Evolutionary conservation across 768 basidiomycete species (phyloP), one percentile per base, ranked within the genome.

Genomic region (Hypsizygus marmoreus): DNA sequence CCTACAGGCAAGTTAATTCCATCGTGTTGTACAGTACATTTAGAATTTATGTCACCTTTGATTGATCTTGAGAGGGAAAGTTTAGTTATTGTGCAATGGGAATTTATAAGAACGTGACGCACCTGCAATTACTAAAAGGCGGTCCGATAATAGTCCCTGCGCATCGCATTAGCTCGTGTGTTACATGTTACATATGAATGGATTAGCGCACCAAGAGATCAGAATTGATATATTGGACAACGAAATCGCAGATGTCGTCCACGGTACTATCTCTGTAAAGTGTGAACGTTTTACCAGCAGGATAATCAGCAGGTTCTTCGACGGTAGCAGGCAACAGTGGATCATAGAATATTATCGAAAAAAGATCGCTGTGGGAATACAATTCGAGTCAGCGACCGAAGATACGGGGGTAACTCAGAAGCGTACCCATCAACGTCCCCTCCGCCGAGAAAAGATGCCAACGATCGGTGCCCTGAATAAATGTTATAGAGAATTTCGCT

Each of bases 151-250:
- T 7, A 91, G 67, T 8, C 88, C 87, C 88, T 88, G 44, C 10
- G 29, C 29, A 47, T 5, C 13, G 33, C 29, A 33, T 43, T 19
- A 46, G 29, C 53, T 31, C 13, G 43, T 23, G 14, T 20, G 11
- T 11, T 51, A 26, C 16, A 23, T 13, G 14, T 33, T 7, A 11
- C 14, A 24, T 13, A 29, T 34, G 22, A 14, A 32, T 17, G 13
- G 14, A 13, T 16, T 7, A 6, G 57, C 75, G 14, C 64, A 89
- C 88, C 75, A 90, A 64, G 32, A 90, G 77, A 56, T 92, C 88
- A 0, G 88, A 89, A 51, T 88, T 77, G 59, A 93, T 89, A 44
- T 91, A 93, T 54, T 92, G 82, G 11, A 90, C 81, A 17, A 93
- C 70, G 54, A 93, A 92, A 45, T 92, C 74, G 49, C 86, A 87